Base-by-base conservation (phyloP, 306 rosid species). In the Gastrolobium villosum region DNA sequence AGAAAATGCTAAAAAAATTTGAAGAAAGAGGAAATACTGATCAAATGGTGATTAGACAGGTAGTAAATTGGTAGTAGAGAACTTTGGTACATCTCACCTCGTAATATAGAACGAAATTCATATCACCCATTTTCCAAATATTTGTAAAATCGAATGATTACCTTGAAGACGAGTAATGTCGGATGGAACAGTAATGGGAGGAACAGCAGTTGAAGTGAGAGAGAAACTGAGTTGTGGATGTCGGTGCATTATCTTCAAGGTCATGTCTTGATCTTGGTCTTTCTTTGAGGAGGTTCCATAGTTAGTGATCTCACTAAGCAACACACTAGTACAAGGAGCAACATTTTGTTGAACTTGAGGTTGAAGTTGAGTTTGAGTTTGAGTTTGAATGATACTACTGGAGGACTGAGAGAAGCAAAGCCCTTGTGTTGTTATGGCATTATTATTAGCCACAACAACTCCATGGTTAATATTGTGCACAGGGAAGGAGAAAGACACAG, bases 301-400 rank as follows among this genome's bases (percentile, higher is more conserved):
- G 87, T 13, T 79, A 84, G 83, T 85, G 34, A 94, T 79, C 77
- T 89, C 92, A 68, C 86, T 85, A 4, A 94, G 78, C 71, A 91
- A 48, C 36, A 86, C 76, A 69, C 65, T 81, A 6, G 90, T 82
- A 78, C 89, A 83, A 57, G 92, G 84, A 8, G 85, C 90, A 40
- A 60, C 64, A 43, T 76, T 69, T 11, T 82, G 91, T 7, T 70
- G 86, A 34, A 2, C 26, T 2, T 31, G 39, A 30, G 64, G 7
- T 13, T 59, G 37, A 31, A 5, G 41, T 2, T 54, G 55, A 76
- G 31, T 57, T 53, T 54, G 55, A 76, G 31, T 57, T 53, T 70
- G 75, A 34, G 53, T 76, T 28, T 84, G 90, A 50, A 67, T 80
- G 49, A 85, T 73, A 64, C 54, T 72, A 0, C 70, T 74, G 0